phyloP scores from a whole-genome alignment of 2,329 filamentous ascomycete species.

The Penicillium paneum region DNA sequence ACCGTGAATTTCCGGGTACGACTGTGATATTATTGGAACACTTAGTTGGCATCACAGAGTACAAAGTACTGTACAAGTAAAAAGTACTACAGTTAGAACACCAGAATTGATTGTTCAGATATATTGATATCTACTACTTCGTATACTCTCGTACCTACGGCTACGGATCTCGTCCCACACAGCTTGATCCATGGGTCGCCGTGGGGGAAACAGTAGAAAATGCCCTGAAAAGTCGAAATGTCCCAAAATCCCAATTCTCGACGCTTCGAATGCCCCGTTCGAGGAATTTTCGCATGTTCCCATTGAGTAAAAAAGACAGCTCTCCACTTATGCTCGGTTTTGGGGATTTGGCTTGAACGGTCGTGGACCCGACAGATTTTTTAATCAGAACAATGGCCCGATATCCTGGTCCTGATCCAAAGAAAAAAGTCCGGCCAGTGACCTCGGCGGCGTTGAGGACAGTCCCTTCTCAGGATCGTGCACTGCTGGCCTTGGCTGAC shows the following conservation, averaged over 20 bases:
- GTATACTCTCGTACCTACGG: neutral
- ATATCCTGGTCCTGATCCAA: neutral
- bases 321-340: slow-evolving; percentile 7
- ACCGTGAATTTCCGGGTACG: neutral
- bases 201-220: slow-evolving; percentile 13
- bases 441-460: slow-evolving; percentile 1
- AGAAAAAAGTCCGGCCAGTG: neutral
- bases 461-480: slow-evolving; percentile 6
- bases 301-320: neutral
- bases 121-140: no score
- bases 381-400: neutral
- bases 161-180: neutral
- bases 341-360: neutral
- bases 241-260: slow-evolving; percentile 4
- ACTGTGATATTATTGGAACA: neutral
- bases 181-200: slow-evolving; percentile 16
- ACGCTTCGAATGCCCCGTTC: slow-evolving; percentile 5
- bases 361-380: neutral
- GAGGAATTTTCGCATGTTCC: slow-evolving; percentile 4
- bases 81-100: no score
- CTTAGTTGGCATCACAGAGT: no score
- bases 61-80: no score
- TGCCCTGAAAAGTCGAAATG: neutral
- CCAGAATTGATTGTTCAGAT: no score
- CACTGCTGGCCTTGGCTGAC: slow-evolving; percentile 29